Evolutionary conservation across 495 filamentous ascomycete species (phyloP).

Genomic region (Aspergillus leporis): DNA sequence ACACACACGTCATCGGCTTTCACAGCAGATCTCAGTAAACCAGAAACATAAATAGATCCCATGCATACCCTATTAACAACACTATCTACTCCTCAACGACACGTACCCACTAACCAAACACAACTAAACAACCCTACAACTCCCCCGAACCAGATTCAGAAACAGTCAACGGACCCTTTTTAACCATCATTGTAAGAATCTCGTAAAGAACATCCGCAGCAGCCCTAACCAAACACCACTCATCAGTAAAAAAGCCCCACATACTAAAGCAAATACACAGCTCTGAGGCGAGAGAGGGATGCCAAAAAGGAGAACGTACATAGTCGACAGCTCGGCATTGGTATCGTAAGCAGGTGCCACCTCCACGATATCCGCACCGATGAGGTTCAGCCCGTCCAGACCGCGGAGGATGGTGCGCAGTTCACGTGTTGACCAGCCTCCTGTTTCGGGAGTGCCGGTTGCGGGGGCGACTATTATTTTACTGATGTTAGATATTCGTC

Average conservation of each 20-base stretch:
- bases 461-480: constrained; percentile 63
- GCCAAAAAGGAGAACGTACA: constrained; percentile 34
- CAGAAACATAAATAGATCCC: not conserved
- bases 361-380: constrained; percentile 80
- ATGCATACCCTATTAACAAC: not conserved
- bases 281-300: not conserved
- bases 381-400: constrained; percentile 70
- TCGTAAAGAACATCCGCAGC: constrained; percentile 68
- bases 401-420: constrained; percentile 72
- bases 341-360: constrained; percentile 73
- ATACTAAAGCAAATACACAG: not conserved
- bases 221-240: constrained; percentile 36
- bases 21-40: too few species aligned
- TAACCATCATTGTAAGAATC: constrained; percentile 66
- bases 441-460: constrained; percentile 85
- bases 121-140: constrained; percentile 9
- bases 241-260: not conserved
- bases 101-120: not conserved
- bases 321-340: constrained; percentile 64
- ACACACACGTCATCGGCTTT: not conserved
- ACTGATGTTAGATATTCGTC: not conserved
- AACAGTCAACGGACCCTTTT: constrained; percentile 53
- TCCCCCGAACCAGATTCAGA: constrained; percentile 16
- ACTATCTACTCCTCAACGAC: not conserved
- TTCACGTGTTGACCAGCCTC: constrained; percentile 84